Percentiles rank a stretch among this genome's conserved stretches.
Evolutionary conservation across 371 early-diverging fungal species (phyloP).

Genomic region (Antonospora locustae): DNA sequence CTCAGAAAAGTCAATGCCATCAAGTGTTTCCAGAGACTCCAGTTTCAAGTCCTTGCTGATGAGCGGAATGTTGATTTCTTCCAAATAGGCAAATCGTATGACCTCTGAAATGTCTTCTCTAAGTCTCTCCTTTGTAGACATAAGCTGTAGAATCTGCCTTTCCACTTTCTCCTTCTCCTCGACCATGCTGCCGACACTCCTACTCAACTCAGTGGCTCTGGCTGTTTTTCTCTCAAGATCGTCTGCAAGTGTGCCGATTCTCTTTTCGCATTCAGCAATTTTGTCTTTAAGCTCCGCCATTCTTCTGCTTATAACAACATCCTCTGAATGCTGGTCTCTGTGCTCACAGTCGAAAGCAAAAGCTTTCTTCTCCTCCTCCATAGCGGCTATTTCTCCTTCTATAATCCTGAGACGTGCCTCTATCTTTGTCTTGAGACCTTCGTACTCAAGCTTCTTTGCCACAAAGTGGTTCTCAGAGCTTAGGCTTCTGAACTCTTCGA

Average conservation of each 20-base stretch:
- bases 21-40: no score
- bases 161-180: slow-evolving; percentile 8
- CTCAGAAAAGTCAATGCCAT: slow-evolving; percentile 37
- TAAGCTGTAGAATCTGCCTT: slow-evolving; percentile 5
- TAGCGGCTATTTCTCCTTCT: slow-evolving; percentile 17
- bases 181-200: not conserved
- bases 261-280: slow-evolving; percentile 71
- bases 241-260: slow-evolving; percentile 53
- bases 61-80: slow-evolving; percentile 10
- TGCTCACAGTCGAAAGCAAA: slow-evolving; percentile 3
- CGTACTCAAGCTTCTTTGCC: slow-evolving; percentile 14
- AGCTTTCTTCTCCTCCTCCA: slow-evolving; percentile 17
- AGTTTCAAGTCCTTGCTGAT: not conserved
- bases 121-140: slow-evolving; percentile 4
- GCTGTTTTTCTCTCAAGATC: slow-evolving; percentile 6
- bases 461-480: slow-evolving; percentile 13
- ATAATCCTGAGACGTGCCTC: not conserved
- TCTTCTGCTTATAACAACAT: slow-evolving; percentile 58
- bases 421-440: not conserved
- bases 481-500: slow-evolving; percentile 25
- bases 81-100: slow-evolving; percentile 16
- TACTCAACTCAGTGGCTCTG: slow-evolving; percentile 10
- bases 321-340: not conserved
- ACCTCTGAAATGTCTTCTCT: slow-evolving; percentile 36
- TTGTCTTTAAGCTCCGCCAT: slow-evolving; percentile 63